Conservation (phyloP, 78 protist genomes). For the Protostelium mycophagum region DNA sequence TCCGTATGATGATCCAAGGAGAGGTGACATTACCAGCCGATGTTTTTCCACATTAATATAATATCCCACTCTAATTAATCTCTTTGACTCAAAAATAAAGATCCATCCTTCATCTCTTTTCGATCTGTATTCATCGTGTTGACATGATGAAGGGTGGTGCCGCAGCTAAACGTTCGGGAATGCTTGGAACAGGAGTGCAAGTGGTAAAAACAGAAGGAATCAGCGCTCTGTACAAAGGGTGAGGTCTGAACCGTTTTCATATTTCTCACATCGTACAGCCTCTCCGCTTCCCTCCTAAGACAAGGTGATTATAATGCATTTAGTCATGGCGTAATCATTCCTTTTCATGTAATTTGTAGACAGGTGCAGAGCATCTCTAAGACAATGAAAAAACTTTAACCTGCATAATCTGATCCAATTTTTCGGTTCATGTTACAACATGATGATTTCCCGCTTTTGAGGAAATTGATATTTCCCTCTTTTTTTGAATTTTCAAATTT, state of each 20-base stretch:
- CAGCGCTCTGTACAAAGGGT: conserved; percentile 44
- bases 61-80: background rate
- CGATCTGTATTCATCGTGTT: background rate
- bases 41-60: background rate
- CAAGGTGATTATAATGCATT: conserved; percentile 14
- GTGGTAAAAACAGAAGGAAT: conserved; percentile 45
- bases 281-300: conserved; percentile 60
- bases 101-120: conserved; percentile 47
- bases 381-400: no score
- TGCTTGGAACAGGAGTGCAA: conserved; percentile 22
- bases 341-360: no score
- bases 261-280: background rate
- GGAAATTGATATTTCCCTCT: no score
- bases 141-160: background rate
- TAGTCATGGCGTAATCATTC: no score
- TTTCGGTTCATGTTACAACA: no score
- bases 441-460: no score
- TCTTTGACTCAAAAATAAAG: conserved; percentile 16
- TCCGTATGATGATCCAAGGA: background rate
- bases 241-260: background rate
- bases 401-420: no score
- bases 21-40: background rate
- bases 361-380: no score
- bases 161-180: conserved; percentile 8
- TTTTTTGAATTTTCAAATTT: no score